Conservation (phyloP, 108 stramenopile species). For the Cyclotella cryptica region DNA sequence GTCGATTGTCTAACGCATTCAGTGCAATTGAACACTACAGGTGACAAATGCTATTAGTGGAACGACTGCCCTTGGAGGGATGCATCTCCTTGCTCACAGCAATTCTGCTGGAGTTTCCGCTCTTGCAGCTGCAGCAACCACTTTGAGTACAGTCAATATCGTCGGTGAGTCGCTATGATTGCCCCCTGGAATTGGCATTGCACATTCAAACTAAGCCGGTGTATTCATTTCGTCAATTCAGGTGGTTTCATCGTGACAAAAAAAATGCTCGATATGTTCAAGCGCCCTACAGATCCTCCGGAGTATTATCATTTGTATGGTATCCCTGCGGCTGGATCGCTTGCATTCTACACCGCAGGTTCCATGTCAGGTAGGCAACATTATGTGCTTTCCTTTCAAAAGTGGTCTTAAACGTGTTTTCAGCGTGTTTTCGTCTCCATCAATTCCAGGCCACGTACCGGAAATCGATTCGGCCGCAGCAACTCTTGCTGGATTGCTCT, state of each 20-base stretch:
- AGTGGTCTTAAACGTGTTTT: not conserved
- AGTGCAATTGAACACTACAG: not conserved
- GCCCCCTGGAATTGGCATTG: too few relatives aligned
- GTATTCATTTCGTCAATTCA: not conserved
- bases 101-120: conserved; percentile 66
- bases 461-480: conserved; percentile 88
- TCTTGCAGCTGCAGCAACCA: conserved; percentile 93
- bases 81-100: conserved; percentile 93
- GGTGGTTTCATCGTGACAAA: conserved; percentile 96
- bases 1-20: not conserved
- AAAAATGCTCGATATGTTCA: conserved; percentile 99
- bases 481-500: conserved; percentile 91
- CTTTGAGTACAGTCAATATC: conserved; percentile 94
- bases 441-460: conserved; percentile 67
- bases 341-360: conserved; percentile 80
- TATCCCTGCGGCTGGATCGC: conserved; percentile 88
- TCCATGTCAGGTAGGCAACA: conserved; percentile 56
- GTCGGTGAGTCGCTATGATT: conserved; percentile 62
- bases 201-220: too few relatives aligned
- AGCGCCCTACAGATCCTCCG: conserved; percentile 96
- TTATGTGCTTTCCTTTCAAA: not conserved
- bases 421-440: not conserved
- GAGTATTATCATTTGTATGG: conserved; percentile 98
- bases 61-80: conserved; percentile 98
- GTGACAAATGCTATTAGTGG: conserved; percentile 98